phyloP scores from a whole-genome alignment of 176 grass and related monocot species.

The Miscanthus lutarioriparius region DNA sequence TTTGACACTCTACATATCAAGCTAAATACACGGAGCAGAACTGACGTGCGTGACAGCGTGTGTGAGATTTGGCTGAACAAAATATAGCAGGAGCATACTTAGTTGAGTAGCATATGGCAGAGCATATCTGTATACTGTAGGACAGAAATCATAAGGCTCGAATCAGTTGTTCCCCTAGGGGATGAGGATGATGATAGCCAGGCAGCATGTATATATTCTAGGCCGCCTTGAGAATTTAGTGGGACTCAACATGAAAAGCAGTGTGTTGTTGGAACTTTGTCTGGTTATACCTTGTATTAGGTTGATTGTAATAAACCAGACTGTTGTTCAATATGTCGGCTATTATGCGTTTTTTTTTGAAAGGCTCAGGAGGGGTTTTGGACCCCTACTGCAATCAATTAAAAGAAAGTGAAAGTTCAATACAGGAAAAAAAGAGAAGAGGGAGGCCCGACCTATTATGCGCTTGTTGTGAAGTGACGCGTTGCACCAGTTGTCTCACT shows the following conservation, averaged over 20 bases:
- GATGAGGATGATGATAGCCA: conserved; percentile 9
- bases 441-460: too few relatives aligned
- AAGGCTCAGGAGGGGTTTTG: too few relatives aligned
- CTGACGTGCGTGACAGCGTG: not conserved
- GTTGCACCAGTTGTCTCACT: not conserved
- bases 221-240: conserved; percentile 4
- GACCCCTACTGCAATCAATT: too few relatives aligned
- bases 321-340: not conserved
- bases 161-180: not conserved
- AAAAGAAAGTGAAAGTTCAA: too few relatives aligned
- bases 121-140: conserved; percentile 21
- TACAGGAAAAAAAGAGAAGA: too few relatives aligned
- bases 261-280: not conserved
- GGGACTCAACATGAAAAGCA: not conserved
- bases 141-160: conserved; percentile 34
- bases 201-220: conserved; percentile 38
- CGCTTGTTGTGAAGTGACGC: not conserved
- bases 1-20: not conserved
- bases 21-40: conserved; percentile 17
- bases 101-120: conserved; percentile 37
- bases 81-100: conserved; percentile 16
- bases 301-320: conserved; percentile 16
- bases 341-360: too few relatives aligned
- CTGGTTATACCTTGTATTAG: not conserved
- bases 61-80: not conserved